Base-by-base conservation (phyloP, 1,284 basidiomycete species). In the Cryptococcus hybrid region DNA sequence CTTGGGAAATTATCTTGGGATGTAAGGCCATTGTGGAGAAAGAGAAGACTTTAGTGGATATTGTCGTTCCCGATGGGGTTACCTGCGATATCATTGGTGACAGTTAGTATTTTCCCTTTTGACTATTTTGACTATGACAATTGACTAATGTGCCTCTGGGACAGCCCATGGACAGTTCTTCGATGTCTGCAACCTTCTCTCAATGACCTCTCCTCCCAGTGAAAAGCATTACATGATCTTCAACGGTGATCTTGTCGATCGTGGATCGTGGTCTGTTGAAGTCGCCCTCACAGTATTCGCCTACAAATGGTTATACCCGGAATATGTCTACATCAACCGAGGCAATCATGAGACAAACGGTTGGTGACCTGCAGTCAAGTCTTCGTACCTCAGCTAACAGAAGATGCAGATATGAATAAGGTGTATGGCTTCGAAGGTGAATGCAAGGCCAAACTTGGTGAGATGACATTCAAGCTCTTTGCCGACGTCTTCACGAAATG, bases 391-490 rank as follows among this genome's bases (percentile, higher is more conserved):
- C 24, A 42, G 40, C 58, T 56, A 38, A 58, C 24, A 18, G 37
- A 51, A 43, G 2, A n/a, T 39, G 12, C 9, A 76, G 92, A 97
- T 60, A 84, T 85, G 83, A 85, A 85, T 76, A 82, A 83, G 71
- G 80, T 90, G 12, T 95, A 96, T 76, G 92, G 94, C 2, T 97
- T 98, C 68, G 93, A 97, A 76, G 94, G 93, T 47, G 95, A 99
- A 79, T 91, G 88, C 54, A 96, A 95, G 75, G 88, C 92, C 70
- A 95, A 96, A 75, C 90, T 93, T 70, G 91, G 91, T 40, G 92
- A 95, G 69, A 86, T 92, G 75, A 89, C 89, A 0, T 93, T 71
- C 70, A 94, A 82, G 87, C 84, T 97, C 36, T 95, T 96, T 69
- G 88, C 92, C 13, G 86, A 96, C 72, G 86, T 91, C 44, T 97